phyloP scores from a whole-genome alignment of 2,329 filamentous ascomycete species.

The Colletotrichum liaoningense region DNA sequence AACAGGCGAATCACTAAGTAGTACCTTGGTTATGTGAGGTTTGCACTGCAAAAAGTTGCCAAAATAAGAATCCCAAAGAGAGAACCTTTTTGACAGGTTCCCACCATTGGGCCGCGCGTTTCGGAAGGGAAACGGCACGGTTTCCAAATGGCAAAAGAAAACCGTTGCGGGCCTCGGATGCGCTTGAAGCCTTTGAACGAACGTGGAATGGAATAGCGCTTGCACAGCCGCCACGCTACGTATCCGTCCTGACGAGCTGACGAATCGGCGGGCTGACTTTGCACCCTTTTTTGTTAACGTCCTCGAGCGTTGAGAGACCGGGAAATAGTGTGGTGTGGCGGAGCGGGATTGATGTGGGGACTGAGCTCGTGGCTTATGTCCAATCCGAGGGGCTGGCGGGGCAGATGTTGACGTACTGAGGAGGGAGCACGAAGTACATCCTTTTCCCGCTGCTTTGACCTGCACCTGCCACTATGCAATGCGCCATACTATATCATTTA shows the following conservation, averaged over 20 bases:
- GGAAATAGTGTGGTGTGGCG: slow-evolving; percentile 16
- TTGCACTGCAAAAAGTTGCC: too few species aligned
- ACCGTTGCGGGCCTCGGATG: slow-evolving; percentile 18
- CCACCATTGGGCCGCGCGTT: slow-evolving; percentile 30
- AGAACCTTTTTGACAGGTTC: not conserved
- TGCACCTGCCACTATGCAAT: not conserved
- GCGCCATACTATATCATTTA: too few species aligned
- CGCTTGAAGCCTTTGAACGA: not conserved
- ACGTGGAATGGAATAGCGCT: not conserved
- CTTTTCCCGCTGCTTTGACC: not conserved
- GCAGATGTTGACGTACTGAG: slow-evolving; percentile 1
- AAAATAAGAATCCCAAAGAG: not conserved
- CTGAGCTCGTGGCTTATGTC: not conserved
- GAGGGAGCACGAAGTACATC: not conserved
- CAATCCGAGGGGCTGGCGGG: slow-evolving; percentile 6
- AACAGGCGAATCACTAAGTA: not conserved
- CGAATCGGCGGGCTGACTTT: slow-evolving; percentile 8
- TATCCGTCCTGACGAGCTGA: slow-evolving; percentile 4
- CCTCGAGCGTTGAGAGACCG: too few species aligned
- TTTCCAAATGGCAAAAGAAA: slow-evolving; percentile 11
- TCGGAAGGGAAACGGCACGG: slow-evolving; percentile 1
- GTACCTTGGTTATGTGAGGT: too few species aligned
- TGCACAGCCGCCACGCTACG: slow-evolving; percentile 29
- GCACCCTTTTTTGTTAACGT: not conserved
- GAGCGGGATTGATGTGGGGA: slow-evolving; percentile 19